Percentiles rank a stretch among this genome's conserved stretches.
Conservation (phyloP, 352 stramenopile species). For the Globisporangium acanthophoron region DNA sequence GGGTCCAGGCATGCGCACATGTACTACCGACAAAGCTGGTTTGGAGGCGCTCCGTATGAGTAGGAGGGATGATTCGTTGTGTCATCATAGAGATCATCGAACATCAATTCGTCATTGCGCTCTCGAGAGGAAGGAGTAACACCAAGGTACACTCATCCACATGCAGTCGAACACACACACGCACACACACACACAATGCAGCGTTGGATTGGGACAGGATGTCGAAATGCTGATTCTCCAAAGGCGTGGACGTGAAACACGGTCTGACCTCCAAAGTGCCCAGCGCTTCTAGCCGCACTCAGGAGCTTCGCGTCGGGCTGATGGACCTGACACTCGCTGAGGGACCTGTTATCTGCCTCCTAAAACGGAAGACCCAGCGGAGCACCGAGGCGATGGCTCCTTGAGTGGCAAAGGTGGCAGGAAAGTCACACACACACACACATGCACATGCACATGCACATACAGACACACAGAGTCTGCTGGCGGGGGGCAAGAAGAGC, state of each 20-base stretch:
- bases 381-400: conserved; percentile 39
- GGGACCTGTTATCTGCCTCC: conserved; percentile 61
- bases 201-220: conserved; percentile 12
- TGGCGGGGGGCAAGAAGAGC: neutral
- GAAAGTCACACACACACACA: conserved; percentile 10
- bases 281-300: conserved; percentile 62
- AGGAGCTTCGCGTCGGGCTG: conserved; percentile 69
- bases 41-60: conserved; percentile 52
- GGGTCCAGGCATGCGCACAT: neutral
- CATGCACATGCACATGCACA: neutral
- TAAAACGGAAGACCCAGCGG: conserved; percentile 61
- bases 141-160: conserved; percentile 3
- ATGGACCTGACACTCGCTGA: conserved; percentile 74
- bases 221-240: conserved; percentile 84
- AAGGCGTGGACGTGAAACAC: conserved; percentile 54
- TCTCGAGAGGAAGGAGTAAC: conserved; percentile 8
- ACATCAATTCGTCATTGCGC: conserved; percentile 42
- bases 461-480: neutral
- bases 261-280: conserved; percentile 59
- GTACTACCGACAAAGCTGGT: neutral
- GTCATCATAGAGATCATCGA: conserved; percentile 22
- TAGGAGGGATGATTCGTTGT: conserved; percentile 61
- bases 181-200: neutral
- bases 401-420: conserved; percentile 63
- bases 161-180: conserved; percentile 5